Evolutionary conservation across 1,139 yeast species (phyloP).

Genomic region (Geotrichum aggregatum): DNA sequence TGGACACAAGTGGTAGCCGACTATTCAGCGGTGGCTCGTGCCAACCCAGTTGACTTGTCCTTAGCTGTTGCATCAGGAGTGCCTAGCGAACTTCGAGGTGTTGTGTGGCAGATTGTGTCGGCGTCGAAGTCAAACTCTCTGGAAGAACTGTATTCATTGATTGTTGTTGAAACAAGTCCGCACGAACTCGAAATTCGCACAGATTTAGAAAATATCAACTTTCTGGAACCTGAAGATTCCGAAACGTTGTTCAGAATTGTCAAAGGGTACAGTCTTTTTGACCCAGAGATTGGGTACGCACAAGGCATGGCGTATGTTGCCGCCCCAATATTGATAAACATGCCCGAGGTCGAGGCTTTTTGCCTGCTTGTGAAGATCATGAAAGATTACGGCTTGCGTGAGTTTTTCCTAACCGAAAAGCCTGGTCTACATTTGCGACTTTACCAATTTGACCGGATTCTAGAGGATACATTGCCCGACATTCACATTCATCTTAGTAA

Average conservation of each 20-base stretch:
- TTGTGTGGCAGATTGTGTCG: constrained; percentile 86
- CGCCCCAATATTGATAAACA: constrained; percentile 76
- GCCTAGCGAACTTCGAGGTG: constrained; percentile 80
- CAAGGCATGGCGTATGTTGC: constrained; percentile 95
- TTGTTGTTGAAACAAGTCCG: constrained; percentile 51
- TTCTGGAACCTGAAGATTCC: constrained; percentile 51
- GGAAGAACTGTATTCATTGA: constrained; percentile 61
- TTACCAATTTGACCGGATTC: constrained; percentile 81
- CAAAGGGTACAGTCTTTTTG: constrained; percentile 79
- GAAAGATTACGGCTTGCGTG: constrained; percentile 77
- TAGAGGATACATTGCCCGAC: constrained; percentile 65
- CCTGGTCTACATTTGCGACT: constrained; percentile 81
- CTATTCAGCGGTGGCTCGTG: constrained; percentile 59
- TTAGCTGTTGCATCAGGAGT: constrained; percentile 67
- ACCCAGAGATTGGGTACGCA: constrained; percentile 92
- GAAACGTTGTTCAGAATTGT: constrained; percentile 69
- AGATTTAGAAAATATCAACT: constrained; percentile 80
- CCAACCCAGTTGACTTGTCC: constrained; percentile 57
- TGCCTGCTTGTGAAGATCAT: constrained; percentile 74
- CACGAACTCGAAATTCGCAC: constrained; percentile 76
- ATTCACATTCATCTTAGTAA: constrained; percentile 71
- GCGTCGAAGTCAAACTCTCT: constrained; percentile 67
- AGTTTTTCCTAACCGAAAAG: constrained; percentile 82
- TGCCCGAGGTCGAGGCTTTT: constrained; percentile 81
- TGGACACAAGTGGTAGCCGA: constrained; percentile 81